Percentiles rank a stretch among this genome's conserved stretches.
Evolutionary conservation across 192 early-diverging fungal species (phyloP).

Genomic region (Phlyctochytrium planicorne): DNA sequence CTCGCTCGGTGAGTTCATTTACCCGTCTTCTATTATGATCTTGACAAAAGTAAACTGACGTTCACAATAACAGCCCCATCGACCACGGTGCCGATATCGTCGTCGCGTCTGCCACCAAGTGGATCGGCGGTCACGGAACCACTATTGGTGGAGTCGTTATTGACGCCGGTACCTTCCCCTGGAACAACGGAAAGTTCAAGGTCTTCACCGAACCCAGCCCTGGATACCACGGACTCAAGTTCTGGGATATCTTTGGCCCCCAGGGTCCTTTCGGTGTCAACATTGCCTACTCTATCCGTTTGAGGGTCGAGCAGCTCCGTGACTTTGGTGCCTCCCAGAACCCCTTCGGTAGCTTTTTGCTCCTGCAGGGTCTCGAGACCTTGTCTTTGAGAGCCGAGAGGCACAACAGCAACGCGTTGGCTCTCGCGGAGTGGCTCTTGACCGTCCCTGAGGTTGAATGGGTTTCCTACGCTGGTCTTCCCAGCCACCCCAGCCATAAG

Average conservation of each 20-base stretch:
- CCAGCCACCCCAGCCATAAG: constrained; percentile 71
- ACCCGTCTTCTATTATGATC: background rate
- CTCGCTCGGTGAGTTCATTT: too few relatives aligned
- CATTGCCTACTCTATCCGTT: constrained; percentile 71
- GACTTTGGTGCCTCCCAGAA: constrained; percentile 83
- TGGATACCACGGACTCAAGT: constrained; percentile 84
- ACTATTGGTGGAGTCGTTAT: constrained; percentile 89
- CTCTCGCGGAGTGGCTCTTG: constrained; percentile 77
- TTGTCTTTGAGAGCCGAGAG: constrained; percentile 86
- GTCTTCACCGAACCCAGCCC: constrained; percentile 80
- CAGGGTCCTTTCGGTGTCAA: constrained; percentile 60
- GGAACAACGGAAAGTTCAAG: constrained; percentile 88
- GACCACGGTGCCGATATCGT: constrained; percentile 96
- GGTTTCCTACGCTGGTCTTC: constrained; percentile 88
- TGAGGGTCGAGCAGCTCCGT: constrained; percentile 81
- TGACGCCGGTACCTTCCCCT: constrained; percentile 83
- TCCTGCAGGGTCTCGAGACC: constrained; percentile 89
- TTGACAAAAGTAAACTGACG: constrained; percentile 52
- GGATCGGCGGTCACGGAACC: constrained; percentile 85
- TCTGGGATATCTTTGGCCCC: constrained; percentile 84
- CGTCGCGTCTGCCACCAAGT: constrained; percentile 91
- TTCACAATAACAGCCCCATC: too few relatives aligned
- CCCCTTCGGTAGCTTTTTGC: constrained; percentile 86
- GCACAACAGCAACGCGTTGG: constrained; percentile 76
- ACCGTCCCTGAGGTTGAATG: constrained; percentile 72